Evolutionary conservation across 768 basidiomycete genomes (phyloP).

Genomic region (Mycena rosella): DNA sequence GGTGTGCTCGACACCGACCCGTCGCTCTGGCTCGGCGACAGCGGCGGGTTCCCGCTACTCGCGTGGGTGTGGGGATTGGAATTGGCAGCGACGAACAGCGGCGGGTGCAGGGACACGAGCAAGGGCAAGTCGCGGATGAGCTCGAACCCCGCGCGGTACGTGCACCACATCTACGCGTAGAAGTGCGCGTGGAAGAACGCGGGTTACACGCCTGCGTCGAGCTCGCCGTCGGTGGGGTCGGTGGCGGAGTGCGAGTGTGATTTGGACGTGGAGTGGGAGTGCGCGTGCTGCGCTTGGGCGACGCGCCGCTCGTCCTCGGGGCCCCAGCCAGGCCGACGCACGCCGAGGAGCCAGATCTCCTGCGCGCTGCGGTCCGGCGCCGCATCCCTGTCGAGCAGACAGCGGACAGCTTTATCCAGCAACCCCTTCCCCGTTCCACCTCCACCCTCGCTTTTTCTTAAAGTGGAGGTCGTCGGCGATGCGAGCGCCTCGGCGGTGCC

Average conservation of each 20-base stretch:
- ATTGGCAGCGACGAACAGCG: too few species aligned
- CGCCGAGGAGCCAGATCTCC: conserved; percentile 79
- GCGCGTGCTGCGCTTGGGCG: not conserved
- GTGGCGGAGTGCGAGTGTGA: too few species aligned
- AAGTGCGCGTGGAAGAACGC: not conserved
- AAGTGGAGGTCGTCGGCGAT: too few species aligned
- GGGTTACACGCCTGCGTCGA: not conserved
- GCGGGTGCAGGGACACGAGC: too few species aligned
- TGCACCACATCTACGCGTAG: conserved; percentile 2
- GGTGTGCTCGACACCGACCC: too few species aligned
- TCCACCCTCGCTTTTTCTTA: too few species aligned
- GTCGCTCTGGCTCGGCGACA: too few species aligned
- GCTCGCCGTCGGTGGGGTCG: not conserved
- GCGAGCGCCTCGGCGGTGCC: too few species aligned
- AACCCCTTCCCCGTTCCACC: not conserved
- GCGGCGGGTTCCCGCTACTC: too few species aligned
- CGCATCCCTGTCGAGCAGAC: conserved; percentile 79
- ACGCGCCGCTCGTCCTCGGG: conserved; percentile 17
- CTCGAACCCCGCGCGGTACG: conserved; percentile 7
- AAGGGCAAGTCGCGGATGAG: too few species aligned
- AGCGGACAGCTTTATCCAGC: conserved; percentile 75
- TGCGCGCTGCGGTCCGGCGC: conserved; percentile 74
- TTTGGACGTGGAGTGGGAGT: too few species aligned
- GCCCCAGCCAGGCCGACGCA: conserved; percentile 70
- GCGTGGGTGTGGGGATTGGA: too few species aligned